Base-by-base conservation (phyloP, 768 basidiomycete genomes). In the Auricularia sp. region DNA sequence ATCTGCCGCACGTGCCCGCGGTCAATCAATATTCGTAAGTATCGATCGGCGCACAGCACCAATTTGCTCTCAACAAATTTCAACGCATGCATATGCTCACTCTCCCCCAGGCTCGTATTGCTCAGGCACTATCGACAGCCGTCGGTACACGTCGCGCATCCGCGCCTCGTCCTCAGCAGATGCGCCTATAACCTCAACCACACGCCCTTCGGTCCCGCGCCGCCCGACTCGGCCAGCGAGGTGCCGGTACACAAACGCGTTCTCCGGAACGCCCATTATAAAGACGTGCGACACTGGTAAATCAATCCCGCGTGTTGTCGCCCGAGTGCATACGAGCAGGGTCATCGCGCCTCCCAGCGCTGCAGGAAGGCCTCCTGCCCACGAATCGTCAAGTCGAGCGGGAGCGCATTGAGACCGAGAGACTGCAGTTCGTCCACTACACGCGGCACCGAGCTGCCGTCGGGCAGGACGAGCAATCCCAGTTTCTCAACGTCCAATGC, bases 201-300 rank as follows among this genome's bases (percentile, higher is more conserved):
- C 87, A 73, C 83, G 87, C 16, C 89, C 89, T 23, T 73, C 74
- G 53, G 81, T 73, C 56, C 86, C 85, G 71, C 88, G 87, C 65
- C 89, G 80, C 23, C 89, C 88, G n/a, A 86, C 87, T 12, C 90
- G 83, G 14, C 90, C 90, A 4, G 87, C 84, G 51, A 86, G 75
- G 69, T 91, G 90, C 67, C 85, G 66, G 71, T 91, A 91, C 47
- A 83, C 81, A 11, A 75, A 74, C 68, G 73, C 75, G 36, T 77
- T 80, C 65, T 82, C 80, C 5, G 83, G 81, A 2, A 87, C 74
- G 3, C 88, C 88, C 56, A 87, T 74, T 61, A 90, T 76, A 72
- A 92, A 90, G 21, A 91, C 89, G 71, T 91, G 90, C 59, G 83
- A 82, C 68, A 91, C 80, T 10, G 85, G 86, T 62, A 91, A 73